phyloP scores from a whole-genome alignment of 2,329 filamentous ascomycete species.

The Zymoseptoria tritici region DNA sequence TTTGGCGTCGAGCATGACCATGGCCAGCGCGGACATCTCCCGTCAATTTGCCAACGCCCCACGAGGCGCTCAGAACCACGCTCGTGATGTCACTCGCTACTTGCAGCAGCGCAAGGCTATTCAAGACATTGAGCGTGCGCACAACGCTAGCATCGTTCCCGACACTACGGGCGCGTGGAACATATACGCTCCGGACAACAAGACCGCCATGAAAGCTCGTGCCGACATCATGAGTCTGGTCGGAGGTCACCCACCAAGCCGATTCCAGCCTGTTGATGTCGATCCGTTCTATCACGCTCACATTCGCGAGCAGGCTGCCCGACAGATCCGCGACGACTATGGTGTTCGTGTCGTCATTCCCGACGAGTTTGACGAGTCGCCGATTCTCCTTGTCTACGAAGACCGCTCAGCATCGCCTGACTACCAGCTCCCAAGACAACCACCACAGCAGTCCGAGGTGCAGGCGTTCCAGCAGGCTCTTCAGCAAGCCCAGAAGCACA shows the following conservation, averaged over 20 bases:
- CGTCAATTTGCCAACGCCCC: constrained; percentile 69
- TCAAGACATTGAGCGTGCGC: constrained; percentile 68
- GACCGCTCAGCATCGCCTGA: constrained; percentile 48
- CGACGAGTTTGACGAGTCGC: constrained; percentile 50
- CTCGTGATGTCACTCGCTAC: constrained; percentile 80
- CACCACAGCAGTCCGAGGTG: constrained; percentile 49
- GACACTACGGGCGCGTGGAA: constrained; percentile 75
- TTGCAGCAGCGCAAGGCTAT: constrained; percentile 75
- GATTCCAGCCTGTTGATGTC: constrained; percentile 59
- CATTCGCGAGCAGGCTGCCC: constrained; percentile 56
- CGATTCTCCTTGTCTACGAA: constrained; percentile 67
- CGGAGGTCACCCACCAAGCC: constrained; percentile 63
- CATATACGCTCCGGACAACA: constrained; percentile 77
- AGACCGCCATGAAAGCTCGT: constrained; percentile 70
- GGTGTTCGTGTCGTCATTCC: constrained; percentile 70
- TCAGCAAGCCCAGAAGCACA: constrained; percentile 50
- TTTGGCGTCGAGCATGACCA: constrained; percentile 78
- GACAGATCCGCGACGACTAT: constrained; percentile 57
- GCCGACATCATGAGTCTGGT: constrained; percentile 68
- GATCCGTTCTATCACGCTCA: constrained; percentile 75
- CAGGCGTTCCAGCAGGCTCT: constrained; percentile 51
- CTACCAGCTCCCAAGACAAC: constrained; percentile 49
- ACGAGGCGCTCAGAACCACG: constrained; percentile 67
- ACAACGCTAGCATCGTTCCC: constrained; percentile 78
- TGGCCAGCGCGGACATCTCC: constrained; percentile 73